phyloP scores from a whole-genome alignment of 805 yeast species.

The Saturnispora hagleri region DNA sequence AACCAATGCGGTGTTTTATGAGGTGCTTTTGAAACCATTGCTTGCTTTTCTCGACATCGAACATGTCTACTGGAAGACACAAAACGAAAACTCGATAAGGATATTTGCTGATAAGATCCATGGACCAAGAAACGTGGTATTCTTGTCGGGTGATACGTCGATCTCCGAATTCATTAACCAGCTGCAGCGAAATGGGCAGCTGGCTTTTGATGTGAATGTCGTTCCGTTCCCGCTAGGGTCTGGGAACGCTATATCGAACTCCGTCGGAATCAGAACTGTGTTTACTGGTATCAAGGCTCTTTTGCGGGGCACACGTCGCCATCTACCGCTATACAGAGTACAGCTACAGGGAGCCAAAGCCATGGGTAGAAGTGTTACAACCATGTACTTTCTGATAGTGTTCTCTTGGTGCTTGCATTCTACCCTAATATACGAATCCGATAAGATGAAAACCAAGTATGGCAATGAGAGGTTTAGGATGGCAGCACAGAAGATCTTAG shows the following conservation, averaged over 20 bases:
- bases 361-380: background rate
- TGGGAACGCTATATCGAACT: constrained; percentile 72
- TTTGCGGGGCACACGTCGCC: constrained; percentile 18
- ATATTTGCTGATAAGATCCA: constrained; percentile 20
- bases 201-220: constrained; percentile 13
- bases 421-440: constrained; percentile 71
- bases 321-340: constrained; percentile 37
- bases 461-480: constrained; percentile 61
- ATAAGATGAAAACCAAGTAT: constrained; percentile 43
- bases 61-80: constrained; percentile 28
- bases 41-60: constrained; percentile 30
- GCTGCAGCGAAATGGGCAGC: background rate
- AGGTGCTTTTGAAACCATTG: constrained; percentile 37
- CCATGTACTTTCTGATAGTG: constrained; percentile 44
- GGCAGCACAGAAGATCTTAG: constrained; percentile 54
- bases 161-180: constrained; percentile 63
- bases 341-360: constrained; percentile 31
- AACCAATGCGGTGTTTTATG: constrained; percentile 30
- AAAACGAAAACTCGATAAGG: constrained; percentile 29
- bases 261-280: constrained; percentile 37
- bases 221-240: constrained; percentile 67
- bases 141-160: constrained; percentile 84
- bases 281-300: constrained; percentile 30
- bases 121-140: constrained; percentile 11
- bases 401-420: constrained; percentile 85